Conservation (phyloP, 768 basidiomycete genomes). For the Lentinula raphanica region DNA sequence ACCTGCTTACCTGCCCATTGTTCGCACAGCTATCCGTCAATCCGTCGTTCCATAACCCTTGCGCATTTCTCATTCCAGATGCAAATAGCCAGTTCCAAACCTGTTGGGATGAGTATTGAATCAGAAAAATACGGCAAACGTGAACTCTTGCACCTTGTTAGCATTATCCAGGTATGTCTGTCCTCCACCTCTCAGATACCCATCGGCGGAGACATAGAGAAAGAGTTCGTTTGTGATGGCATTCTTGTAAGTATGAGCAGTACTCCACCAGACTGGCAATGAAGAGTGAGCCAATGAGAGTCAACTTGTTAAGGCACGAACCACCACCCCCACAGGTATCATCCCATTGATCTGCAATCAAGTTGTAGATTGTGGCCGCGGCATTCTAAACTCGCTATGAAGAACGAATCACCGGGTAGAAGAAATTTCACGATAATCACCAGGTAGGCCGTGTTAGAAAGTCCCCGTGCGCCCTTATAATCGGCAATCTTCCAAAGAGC, state of each 20-base stretch:
- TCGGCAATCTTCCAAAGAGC: constrained; percentile 55
- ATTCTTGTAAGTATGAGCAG: constrained; percentile 52
- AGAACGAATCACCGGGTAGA: neutral
- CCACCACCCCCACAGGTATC: constrained; percentile 43
- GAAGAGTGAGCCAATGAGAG: neutral
- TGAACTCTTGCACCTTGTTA: constrained; percentile 26
- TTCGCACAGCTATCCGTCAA: constrained; percentile 16
- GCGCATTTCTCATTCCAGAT: constrained; percentile 23
- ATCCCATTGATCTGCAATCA: constrained; percentile 49
- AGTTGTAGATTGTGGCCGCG: constrained; percentile 44
- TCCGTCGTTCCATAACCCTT: constrained; percentile 23
- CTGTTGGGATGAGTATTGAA: no score
- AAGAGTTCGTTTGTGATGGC: constrained; percentile 59
- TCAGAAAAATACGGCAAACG: neutral
- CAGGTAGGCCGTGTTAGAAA: constrained; percentile 23
- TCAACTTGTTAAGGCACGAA: neutral
- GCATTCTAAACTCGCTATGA: constrained; percentile 30
- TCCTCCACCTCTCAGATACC: constrained; percentile 34
- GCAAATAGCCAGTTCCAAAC: constrained; percentile 5
- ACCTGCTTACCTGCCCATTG: constrained; percentile 21
- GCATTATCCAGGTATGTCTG: constrained; percentile 44
- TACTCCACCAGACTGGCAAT: constrained; percentile 41
- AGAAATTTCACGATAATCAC: constrained; percentile 17
- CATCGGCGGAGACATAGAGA: constrained; percentile 43
- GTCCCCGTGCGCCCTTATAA: constrained; percentile 39